Conservation (phyloP, 805 yeast species). For the Saccharomycopsis vini region DNA sequence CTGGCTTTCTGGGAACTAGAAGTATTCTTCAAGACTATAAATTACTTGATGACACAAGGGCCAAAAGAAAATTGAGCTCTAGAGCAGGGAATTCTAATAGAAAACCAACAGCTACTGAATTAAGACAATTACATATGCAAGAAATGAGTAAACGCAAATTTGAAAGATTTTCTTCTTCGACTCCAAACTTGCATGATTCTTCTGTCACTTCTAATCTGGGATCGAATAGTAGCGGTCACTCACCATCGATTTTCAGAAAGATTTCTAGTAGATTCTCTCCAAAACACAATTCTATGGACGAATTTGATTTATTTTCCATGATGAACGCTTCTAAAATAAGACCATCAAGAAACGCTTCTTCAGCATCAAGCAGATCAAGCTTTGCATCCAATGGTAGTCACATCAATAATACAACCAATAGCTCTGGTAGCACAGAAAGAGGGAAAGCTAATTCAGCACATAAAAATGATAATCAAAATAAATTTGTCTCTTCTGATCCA, state of each 20-base stretch:
- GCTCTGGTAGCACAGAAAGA: not conserved
- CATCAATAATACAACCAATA: not conserved
- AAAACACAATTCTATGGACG: too few species aligned
- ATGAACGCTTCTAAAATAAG: not conserved
- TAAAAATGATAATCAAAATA: too few species aligned
- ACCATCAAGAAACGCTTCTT: not conserved
- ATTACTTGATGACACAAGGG: not conserved
- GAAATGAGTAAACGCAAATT: too few species aligned
- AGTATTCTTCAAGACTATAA: not conserved
- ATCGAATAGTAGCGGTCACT: not conserved
- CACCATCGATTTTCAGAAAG: not conserved
- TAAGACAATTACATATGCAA: too few species aligned
- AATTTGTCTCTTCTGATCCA: not conserved
- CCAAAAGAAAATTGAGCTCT: not conserved
- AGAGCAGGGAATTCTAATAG: too few species aligned
- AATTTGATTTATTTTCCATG: too few species aligned
- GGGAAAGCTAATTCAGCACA: too few species aligned
- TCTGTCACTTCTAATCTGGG: not conserved
- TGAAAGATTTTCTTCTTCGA: too few species aligned
- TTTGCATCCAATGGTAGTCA: slow-evolving; percentile 2
- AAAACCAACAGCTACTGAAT: too few species aligned
- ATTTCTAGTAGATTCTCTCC: not conserved
- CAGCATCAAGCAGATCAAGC: slow-evolving; percentile 7
- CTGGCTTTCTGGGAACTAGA: too few species aligned
- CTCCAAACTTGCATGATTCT: not conserved